Percentiles rank a stretch among this genome's conserved stretches.
phyloP scores from a whole-genome alignment of 352 stramenopile genomes.

The Elongisporangium undulatum region DNA sequence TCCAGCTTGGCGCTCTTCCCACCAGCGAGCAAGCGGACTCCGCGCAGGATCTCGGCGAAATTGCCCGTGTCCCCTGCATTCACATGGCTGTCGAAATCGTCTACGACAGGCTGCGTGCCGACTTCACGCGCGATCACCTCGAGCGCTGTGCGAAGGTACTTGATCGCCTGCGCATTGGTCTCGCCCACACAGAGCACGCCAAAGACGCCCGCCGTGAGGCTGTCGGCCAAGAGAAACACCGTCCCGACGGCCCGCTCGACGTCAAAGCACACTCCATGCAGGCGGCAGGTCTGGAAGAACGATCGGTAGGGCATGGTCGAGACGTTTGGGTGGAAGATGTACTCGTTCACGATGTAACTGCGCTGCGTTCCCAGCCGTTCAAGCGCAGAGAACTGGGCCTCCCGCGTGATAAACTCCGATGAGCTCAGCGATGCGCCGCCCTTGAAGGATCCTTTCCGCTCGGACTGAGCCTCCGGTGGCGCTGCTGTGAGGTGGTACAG shows the following conservation, averaged over 20 bases:
- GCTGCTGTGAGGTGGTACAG: slow-evolving; percentile 22
- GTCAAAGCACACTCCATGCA: slow-evolving; percentile 88
- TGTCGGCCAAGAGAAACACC: slow-evolving; percentile 74
- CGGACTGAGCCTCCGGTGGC: not conserved
- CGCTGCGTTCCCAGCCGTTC: slow-evolving; percentile 20
- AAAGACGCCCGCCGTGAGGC: slow-evolving; percentile 75
- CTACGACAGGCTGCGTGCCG: slow-evolving; percentile 26
- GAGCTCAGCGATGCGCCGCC: not conserved
- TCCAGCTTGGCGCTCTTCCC: slow-evolving; percentile 41
- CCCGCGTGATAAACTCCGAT: slow-evolving; percentile 19
- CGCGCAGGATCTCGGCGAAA: slow-evolving; percentile 52
- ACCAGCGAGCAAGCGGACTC: slow-evolving; percentile 36
- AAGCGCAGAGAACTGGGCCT: slow-evolving; percentile 12
- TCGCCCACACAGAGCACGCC: slow-evolving; percentile 64
- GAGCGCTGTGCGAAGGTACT: slow-evolving; percentile 60
- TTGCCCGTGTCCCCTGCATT: slow-evolving; percentile 28
- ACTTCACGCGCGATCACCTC: slow-evolving; percentile 72
- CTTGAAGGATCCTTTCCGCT: not conserved
- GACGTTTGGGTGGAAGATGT: slow-evolving; percentile 78
- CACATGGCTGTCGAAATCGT: slow-evolving; percentile 10
- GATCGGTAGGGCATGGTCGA: slow-evolving; percentile 68
- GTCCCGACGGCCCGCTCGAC: slow-evolving; percentile 57
- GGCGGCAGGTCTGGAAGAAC: slow-evolving; percentile 87
- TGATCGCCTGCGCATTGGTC: slow-evolving; percentile 35
- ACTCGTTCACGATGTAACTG: slow-evolving; percentile 67